Conservation (phyloP, 495 filamentous ascomycete genomes). For the Melanomma pulvis-pyrius region DNA sequence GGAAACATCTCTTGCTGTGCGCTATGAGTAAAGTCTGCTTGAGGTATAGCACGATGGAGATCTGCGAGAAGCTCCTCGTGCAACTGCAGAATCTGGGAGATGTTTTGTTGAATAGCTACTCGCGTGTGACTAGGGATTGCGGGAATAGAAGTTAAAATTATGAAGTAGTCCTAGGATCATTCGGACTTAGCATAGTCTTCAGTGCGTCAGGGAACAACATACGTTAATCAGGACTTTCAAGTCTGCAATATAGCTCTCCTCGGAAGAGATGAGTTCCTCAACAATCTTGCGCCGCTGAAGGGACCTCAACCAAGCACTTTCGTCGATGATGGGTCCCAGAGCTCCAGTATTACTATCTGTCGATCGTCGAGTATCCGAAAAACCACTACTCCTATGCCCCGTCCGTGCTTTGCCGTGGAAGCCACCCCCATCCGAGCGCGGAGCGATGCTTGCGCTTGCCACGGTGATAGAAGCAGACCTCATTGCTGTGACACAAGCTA, state of each 20-base stretch:
- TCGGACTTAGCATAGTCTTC: not conserved
- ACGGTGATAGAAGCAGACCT: constrained; percentile 77
- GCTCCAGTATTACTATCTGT: constrained; percentile 65
- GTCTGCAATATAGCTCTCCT: constrained; percentile 86
- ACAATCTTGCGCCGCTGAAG: constrained; percentile 74
- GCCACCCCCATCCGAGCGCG: constrained; percentile 59
- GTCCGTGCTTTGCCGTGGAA: constrained; percentile 59
- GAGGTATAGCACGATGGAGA: constrained; percentile 62
- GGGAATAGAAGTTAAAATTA: constrained; percentile 63
- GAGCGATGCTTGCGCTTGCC: constrained; percentile 66
- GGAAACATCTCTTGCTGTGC: constrained; percentile 26
- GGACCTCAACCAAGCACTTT: constrained; percentile 69
- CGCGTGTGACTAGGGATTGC: constrained; percentile 58
- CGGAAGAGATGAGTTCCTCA: constrained; percentile 80
- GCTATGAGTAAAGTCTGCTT: constrained; percentile 61
- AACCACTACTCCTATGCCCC: constrained; percentile 64
- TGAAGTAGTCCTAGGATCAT: constrained; percentile 62
- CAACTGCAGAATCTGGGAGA: constrained; percentile 69
- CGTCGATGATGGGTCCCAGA: constrained; percentile 61
- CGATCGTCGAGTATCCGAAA: constrained; percentile 64
- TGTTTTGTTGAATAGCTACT: constrained; percentile 65
- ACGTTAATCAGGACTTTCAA: constrained; percentile 85
- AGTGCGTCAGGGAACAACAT: constrained; percentile 32
- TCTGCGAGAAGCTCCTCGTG: constrained; percentile 71
- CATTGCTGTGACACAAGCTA: constrained; percentile 71